Evolutionary conservation across 2,329 filamentous ascomycete genomes (phyloP).

Genomic region (Nannizziopsis barbatae): DNA sequence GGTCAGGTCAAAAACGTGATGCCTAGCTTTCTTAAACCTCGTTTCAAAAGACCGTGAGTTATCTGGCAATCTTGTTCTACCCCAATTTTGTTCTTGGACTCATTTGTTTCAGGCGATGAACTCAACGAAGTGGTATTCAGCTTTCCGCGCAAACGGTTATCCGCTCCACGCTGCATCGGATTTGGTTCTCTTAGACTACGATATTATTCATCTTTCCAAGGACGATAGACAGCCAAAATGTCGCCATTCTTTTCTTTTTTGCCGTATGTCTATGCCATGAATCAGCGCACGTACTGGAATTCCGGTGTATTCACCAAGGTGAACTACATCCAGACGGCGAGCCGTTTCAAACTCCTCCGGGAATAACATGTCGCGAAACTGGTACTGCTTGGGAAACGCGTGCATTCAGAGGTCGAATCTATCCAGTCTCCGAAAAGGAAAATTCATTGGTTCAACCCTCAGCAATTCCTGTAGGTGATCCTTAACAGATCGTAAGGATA

Average conservation of each 20-base stretch:
- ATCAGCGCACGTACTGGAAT: constrained; percentile 13
- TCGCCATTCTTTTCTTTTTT: constrained; percentile 8
- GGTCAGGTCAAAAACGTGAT: constrained; percentile 8
- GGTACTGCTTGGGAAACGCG: constrained; percentile 13
- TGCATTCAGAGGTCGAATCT: constrained; percentile 11
- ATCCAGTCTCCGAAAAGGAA: constrained; percentile 9
- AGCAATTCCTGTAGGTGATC: too few relatives aligned
- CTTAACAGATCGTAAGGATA: too few relatives aligned
- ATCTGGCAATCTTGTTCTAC: too few relatives aligned
- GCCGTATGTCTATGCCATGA: constrained; percentile 10
- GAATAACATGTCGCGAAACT: constrained; percentile 11
- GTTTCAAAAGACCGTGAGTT: too few relatives aligned
- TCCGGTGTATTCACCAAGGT: constrained; percentile 8
- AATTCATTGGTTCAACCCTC: constrained; percentile 8
- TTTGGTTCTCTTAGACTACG: constrained; percentile 9
- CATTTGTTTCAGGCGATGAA: too few relatives aligned
- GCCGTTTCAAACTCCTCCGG: constrained; percentile 13
- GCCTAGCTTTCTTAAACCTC: constrained; percentile 5
- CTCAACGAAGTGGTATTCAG: constrained; percentile 1
- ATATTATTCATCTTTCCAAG: constrained; percentile 8
- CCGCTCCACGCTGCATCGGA: constrained; percentile 6
- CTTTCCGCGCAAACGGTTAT: constrained; percentile 8
- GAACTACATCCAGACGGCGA: constrained; percentile 9
- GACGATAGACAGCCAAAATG: constrained; percentile 3
- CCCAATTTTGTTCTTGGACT: too few relatives aligned